Conservation (phyloP, 768 basidiomycete genomes). For the Lentinula edodes region DNA sequence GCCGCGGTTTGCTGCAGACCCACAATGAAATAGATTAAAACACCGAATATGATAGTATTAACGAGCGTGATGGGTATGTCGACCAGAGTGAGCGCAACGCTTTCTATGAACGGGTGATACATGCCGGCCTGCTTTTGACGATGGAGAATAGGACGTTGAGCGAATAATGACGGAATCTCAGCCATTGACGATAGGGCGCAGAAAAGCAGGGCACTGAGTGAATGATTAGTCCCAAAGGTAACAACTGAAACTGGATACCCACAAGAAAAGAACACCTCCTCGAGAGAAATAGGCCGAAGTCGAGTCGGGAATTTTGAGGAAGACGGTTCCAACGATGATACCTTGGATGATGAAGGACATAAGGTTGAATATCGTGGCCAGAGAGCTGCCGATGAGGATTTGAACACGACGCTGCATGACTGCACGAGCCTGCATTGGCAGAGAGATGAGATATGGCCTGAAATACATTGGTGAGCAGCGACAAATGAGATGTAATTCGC, state of each 20-base stretch:
- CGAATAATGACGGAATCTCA: constrained; percentile 52
- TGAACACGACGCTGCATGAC: constrained; percentile 41
- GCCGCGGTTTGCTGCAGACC: constrained; percentile 45
- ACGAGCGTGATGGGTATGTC: constrained; percentile 53
- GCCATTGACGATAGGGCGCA: constrained; percentile 55
- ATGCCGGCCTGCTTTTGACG: constrained; percentile 56
- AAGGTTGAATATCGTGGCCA: constrained; percentile 29
- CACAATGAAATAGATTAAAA: constrained; percentile 60
- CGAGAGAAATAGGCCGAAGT: constrained; percentile 70
- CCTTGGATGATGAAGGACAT: constrained; percentile 51
- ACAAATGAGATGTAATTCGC: neutral
- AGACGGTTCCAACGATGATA: constrained; percentile 58
- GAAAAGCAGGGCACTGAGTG: constrained; percentile 48
- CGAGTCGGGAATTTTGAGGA: constrained; percentile 46
- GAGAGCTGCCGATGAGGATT: constrained; percentile 35
- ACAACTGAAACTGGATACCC: constrained; percentile 11
- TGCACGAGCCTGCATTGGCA: constrained; percentile 38
- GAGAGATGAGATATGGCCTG: constrained; percentile 41
- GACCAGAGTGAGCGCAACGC: constrained; percentile 53
- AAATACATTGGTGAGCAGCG: neutral
- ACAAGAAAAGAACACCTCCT: constrained; percentile 77
- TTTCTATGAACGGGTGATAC: constrained; percentile 54
- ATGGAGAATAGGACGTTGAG: constrained; percentile 54
- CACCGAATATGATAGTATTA: constrained; percentile 36
- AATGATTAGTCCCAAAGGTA: neutral